Base-by-base conservation (phyloP, 495 filamentous ascomycete species). In the Ramalina peruviana region DNA sequence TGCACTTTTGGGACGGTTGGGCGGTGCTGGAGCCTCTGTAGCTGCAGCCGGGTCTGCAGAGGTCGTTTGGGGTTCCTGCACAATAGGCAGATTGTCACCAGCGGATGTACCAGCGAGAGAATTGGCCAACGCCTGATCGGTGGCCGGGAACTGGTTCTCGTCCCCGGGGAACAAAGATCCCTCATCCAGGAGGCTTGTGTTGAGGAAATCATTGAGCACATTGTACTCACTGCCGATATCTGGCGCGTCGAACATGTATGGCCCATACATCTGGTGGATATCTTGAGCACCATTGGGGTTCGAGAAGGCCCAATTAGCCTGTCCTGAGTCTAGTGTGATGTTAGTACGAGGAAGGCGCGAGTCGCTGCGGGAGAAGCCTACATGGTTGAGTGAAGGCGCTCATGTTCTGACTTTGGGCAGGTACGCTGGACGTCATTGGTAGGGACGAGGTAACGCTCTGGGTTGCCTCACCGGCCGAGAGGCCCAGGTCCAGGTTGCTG, bases 161-260 rank as follows among this genome's bases (percentile, higher is more conserved):
- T 88, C 85, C 48, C 80, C 78, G 48, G 75, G 64, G 49, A 83
- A 75, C 40, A 83, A 65, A 3, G 71, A 72, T 36, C 76, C 77
- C 62, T 94, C 88, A 61, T 95, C 88, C 43, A 94, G 66, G 27
- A 97, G 66, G 64, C 82, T 88, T 55, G 79, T 89, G 63, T 82
- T 88, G 53, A 97, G 76, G 62, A 97, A 99, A 64, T 97, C 88
- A 57, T 93, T 94, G 53, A 99, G 76, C 50, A 96, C 71, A 60
- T 94, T 94, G 62, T 94, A 96, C 67, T 99, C 92, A 64, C 86
- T 88, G 26, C 85, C 87, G 52, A 94, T 84, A 64, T 99, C 92
- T 50, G 86, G 86, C 23, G 88, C 82, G 63, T 86, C 86, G 68
- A 96, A 90, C 84, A 94, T 88, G 69, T 92, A 96, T 57, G 83